Base-by-base conservation (phyloP, 192 early-diverging fungal species). In the Linnemannia exigua region DNA sequence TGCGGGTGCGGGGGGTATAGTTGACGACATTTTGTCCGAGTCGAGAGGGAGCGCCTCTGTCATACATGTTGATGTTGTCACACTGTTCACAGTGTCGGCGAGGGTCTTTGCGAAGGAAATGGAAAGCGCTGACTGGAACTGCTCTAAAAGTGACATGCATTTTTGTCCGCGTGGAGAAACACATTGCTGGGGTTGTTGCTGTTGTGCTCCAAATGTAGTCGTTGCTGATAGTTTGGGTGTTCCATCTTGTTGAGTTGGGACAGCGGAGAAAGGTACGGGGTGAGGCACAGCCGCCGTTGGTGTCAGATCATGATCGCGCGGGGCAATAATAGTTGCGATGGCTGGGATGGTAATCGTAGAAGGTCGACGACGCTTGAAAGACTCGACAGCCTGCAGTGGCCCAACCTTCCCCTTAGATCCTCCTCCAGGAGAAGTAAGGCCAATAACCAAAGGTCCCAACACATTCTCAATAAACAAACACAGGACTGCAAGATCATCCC, bases 81-180 rank as follows among this genome's bases (percentile, higher is more conserved):
- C 28, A 63, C n/a, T n/a, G n/a, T n/a, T n/a, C n/a, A 25, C 22
- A 3, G 52, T n/a, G 52, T 17, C 28, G 28, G 58, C 31, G 9
- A 44, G 41, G 58, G 58, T 12, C 25, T 63, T 63, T 15, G 28
- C n/a, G 14, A 31, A 63, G 28, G 25, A 25, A 9, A 63, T 63
- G 58, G 28, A 63, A 12, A 75, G 58, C 7, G 46, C 38, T 12
- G 58, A 25, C 52, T 41, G 38, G 22, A 75, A n/a, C 20, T 75
- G 54, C 25, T 75, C 37, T 19, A 75, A 37, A 15, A 75, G 54
- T 1, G 33, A 41, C 11, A 63, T 14, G 36, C 74, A 75, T 66
- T 75, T 54, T 25, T 75, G 74, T 25, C 74, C 74, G 15, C 33
- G 74, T 12, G 37, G 74, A 2, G 74, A 41, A 5, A 19, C 58